Base-by-base conservation (phyloP, 495 filamentous ascomycete species). In the Lichenothelia convexa region DNA sequence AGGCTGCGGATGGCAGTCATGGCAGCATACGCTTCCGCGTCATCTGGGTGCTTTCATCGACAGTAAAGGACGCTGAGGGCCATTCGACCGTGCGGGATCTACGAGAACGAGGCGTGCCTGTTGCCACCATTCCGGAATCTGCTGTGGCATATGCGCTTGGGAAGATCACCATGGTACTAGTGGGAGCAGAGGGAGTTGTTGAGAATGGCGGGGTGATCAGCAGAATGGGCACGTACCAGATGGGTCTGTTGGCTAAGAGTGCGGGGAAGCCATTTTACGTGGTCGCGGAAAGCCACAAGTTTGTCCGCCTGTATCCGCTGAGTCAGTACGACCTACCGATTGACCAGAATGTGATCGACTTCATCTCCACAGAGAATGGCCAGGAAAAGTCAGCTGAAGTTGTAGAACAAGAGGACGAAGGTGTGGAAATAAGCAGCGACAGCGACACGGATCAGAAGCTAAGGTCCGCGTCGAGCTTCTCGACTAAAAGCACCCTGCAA, bases 251-350 rank as follows among this genome's bases (percentile, higher is more conserved):
- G 32, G 81, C 83, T 29, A 83, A 81, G 44, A 68, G 71, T 3
- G 71, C 75, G 39, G 68, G 71, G 4, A 84, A 82, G 49, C 78
- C 79, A 0, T 81, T 95, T 52, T 92, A 85, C 50, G 85, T 92
- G 18, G 84, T 83, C 5, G 81, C 81, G 3, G 89, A 97, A 56
- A 92, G 81, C 45, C 87, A 97, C 61, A 97, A 92, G 57, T 91
- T 92, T 47, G 83, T 87, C 23, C 63, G 81, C 39, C 59, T 86
- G 18, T 86, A 80, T 47, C 83, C 83, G 5, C 50, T 84, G 12
- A 70, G 74, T 33, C 80, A 86, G 49, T 79, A 76, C 50, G 76
- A 85, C 48, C 61, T 89, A 33, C 75, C 72, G 22, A 71, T 87
- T 35, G 67, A 77, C 43, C 80, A 86, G 45, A 68, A 68, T 34